Conservation (phyloP, 768 basidiomycete genomes). For the Suillus subalutaceus region DNA sequence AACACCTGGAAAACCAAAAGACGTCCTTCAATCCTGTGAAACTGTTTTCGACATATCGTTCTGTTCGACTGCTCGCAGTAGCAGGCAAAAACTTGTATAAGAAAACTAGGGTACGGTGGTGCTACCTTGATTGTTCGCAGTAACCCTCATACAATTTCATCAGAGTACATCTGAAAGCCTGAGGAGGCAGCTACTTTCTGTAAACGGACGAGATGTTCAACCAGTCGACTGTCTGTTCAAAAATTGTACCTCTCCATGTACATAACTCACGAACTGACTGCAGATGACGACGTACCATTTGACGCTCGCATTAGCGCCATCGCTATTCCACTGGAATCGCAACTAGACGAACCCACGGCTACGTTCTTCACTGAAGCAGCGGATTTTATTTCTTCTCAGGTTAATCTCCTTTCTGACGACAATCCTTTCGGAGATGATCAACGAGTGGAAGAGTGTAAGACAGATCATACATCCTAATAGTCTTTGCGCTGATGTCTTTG, state of each 20-base stretch:
- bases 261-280: too few species aligned
- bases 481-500: too few species aligned
- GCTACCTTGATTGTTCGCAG: background rate
- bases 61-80: background rate
- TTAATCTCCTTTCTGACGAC: background rate
- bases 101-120: background rate
- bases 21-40: slow-evolving; percentile 1
- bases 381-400: background rate
- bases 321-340: background rate
- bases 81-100: background rate
- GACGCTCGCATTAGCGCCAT: slow-evolving; percentile 3
- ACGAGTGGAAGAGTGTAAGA: background rate
- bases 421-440: slow-evolving; percentile 7
- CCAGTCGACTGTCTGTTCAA: slow-evolving; percentile 4
- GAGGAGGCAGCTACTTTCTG: slow-evolving; percentile 5
- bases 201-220: background rate
- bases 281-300: slow-evolving; percentile 6
- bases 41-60: background rate
- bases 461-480: too few species aligned
- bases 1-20: background rate
- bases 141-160: background rate
- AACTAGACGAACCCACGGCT: slow-evolving; percentile 12
- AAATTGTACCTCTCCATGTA: background rate
- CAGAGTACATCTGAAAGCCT: slow-evolving; percentile 9
- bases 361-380: slow-evolving; percentile 5